A percentile compares a stretch with the other conserved stretches of the same genome.
Conservation (phyloP, 2,329 filamentous ascomycete genomes). For the Xylariales sp. region DNA sequence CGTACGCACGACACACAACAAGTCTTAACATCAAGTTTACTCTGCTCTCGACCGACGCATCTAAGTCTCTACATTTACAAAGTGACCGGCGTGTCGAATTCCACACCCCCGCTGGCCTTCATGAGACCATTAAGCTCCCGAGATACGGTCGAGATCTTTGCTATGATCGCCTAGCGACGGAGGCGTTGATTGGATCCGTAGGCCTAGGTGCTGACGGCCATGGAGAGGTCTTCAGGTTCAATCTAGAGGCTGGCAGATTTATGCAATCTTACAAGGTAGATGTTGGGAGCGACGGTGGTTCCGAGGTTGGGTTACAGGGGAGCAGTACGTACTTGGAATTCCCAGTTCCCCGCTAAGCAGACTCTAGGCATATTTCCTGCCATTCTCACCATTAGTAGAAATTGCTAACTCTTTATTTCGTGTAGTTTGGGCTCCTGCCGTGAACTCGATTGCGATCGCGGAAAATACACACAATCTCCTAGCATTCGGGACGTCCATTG, state of each 20-base stretch:
- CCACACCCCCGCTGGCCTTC: constrained; percentile 75
- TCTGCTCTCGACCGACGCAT: constrained; percentile 89
- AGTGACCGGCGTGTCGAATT: constrained; percentile 92
- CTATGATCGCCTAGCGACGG: constrained; percentile 84
- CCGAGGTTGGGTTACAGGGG: constrained; percentile 82
- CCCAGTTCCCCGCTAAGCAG: not conserved
- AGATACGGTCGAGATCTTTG: constrained; percentile 77
- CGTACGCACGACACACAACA: constrained; percentile 87
- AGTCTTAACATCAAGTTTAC: constrained; percentile 92
- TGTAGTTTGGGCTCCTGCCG: constrained; percentile 77
- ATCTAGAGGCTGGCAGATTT: constrained; percentile 90
- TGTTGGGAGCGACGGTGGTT: constrained; percentile 84
- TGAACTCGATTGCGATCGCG: constrained; percentile 88
- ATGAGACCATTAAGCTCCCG: constrained; percentile 89
- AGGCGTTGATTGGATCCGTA: constrained; percentile 87
- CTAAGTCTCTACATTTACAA: constrained; percentile 94
- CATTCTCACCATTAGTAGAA: not conserved
- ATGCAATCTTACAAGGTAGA: constrained; percentile 95
- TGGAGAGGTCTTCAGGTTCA: constrained; percentile 93
- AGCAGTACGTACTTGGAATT: constrained; percentile 60
- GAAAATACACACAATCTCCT: constrained; percentile 89
- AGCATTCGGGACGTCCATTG: constrained; percentile 92
- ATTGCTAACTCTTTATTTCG: constrained; percentile 9
- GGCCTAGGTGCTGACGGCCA: constrained; percentile 86
- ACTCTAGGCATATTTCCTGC: not conserved